phyloP scores from a whole-genome alignment of 306 rosid genomes.

The Carpinus fangiana region DNA sequence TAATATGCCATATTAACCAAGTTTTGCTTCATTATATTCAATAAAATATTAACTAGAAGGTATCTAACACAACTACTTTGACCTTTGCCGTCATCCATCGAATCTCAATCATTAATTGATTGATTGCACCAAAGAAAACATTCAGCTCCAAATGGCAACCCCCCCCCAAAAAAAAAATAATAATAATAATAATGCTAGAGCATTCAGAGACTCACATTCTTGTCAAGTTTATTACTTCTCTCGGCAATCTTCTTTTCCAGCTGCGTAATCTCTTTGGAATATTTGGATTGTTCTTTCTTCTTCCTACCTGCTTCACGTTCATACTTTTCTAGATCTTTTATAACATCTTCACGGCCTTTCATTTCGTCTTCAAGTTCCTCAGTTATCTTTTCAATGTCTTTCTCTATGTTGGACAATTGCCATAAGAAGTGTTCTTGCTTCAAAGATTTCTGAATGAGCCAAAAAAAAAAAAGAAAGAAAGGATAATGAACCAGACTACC shows the following conservation, averaged over 20 bases:
- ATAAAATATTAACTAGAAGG: not conserved
- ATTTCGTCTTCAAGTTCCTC: conserved; percentile 78
- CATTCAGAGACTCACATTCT: conserved; percentile 57
- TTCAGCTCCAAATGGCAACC: not conserved
- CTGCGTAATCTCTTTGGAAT: conserved; percentile 67
- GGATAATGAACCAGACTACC: conserved; percentile 20
- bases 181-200: not conserved
- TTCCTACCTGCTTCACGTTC: conserved; percentile 72
- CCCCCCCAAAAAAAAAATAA: conserved; percentile 10
- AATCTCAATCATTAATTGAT: not conserved
- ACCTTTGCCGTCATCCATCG: not conserved
- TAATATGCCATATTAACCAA: not conserved
- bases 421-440: conserved; percentile 87
- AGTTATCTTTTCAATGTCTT: conserved; percentile 59
- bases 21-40: not conserved
- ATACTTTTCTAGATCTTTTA: conserved; percentile 66
- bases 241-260: conserved; percentile 79
- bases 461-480: not conserved
- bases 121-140: not conserved
- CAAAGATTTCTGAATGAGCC: conserved; percentile 64
- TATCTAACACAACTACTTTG: not conserved
- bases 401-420: conserved; percentile 81
- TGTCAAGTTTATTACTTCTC: conserved; percentile 82
- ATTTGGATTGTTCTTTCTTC: conserved; percentile 85
- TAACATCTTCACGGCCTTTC: conserved; percentile 61